These are phyloP conservation scores for Ophiosphaerella narmari DNA, from an alignment of 2,329 filamentous ascomycete species.

Conservation along the genomic window DNA sequence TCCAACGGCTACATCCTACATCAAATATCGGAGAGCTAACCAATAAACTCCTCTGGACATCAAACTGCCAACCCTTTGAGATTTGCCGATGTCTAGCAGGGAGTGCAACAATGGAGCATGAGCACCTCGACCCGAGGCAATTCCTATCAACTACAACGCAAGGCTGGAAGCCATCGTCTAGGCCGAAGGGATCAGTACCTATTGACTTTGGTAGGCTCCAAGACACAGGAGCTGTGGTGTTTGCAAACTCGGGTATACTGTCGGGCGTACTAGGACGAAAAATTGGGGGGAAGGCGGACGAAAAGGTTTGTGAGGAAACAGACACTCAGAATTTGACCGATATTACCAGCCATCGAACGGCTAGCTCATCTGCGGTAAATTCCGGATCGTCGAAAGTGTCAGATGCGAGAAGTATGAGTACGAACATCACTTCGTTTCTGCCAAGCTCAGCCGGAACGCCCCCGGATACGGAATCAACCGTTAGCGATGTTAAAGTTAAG, in stretches of 20 bases:
- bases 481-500: too few species aligned
- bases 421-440: too few species aligned
- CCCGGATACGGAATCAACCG: too few species aligned
- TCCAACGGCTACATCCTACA: not conserved
- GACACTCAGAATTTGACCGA: not conserved
- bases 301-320: not conserved
- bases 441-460: too few species aligned
- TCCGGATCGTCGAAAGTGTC: not conserved
- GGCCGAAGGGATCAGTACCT: not conserved
- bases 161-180: not conserved
- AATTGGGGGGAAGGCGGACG: not conserved
- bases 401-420: too few species aligned
- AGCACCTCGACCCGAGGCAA: constrained; percentile 1
- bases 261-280: not conserved
- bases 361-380: not conserved
- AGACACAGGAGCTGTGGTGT: constrained; percentile 1
- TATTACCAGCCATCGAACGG: not conserved
- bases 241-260: not conserved
- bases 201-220: not conserved
- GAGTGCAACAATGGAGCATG: not conserved
- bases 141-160: not conserved
- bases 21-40: not conserved
- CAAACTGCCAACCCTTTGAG: not conserved
- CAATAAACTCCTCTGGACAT: not conserved
- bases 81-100: not conserved